phyloP scores from a whole-genome alignment of 345 rosid genomes.

The Boechera retrofracta region DNA sequence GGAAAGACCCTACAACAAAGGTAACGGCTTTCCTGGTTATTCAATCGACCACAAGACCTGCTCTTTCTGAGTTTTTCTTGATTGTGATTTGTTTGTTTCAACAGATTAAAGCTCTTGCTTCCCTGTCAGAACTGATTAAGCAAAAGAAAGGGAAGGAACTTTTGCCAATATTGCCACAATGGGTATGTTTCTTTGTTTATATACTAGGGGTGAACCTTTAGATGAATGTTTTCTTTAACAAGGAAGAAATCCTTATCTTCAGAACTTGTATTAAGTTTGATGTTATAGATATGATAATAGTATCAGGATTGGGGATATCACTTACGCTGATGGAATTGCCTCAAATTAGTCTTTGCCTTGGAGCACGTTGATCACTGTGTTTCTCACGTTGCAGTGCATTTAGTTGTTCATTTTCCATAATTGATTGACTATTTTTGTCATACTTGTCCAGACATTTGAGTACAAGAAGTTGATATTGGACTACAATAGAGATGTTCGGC shows the following conservation, averaged over 20 bases:
- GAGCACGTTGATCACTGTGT: conserved; percentile 16
- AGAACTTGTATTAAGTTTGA: conserved; percentile 1
- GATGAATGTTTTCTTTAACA: neutral
- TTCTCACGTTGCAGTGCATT: conserved; percentile 16
- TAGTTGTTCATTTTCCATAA: neutral
- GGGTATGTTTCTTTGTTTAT: conserved; percentile 60
- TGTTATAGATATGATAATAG: conserved; percentile 1
- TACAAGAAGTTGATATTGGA: conserved; percentile 89
- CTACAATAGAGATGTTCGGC: conserved; percentile 94
- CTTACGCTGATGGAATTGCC: conserved; percentile 10
- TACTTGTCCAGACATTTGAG: conserved; percentile 68
- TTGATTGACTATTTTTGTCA: conserved; percentile 19
- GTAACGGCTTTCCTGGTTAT: conserved; percentile 40
- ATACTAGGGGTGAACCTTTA: neutral
- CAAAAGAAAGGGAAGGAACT: conserved; percentile 76
- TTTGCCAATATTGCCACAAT: conserved; percentile 75
- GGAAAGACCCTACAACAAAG: conserved; percentile 96
- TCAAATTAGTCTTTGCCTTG: conserved; percentile 9
- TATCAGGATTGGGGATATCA: conserved; percentile 9
- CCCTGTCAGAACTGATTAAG: conserved; percentile 67
- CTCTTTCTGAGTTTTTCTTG: conserved; percentile 14
- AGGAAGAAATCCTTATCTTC: conserved; percentile 17
- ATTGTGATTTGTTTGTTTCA: conserved; percentile 35
- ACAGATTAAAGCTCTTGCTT: conserved; percentile 90
- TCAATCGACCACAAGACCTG: conserved; percentile 1